Base-by-base conservation (phyloP, 257 asterid genomes). In the Rhazya stricta region DNA sequence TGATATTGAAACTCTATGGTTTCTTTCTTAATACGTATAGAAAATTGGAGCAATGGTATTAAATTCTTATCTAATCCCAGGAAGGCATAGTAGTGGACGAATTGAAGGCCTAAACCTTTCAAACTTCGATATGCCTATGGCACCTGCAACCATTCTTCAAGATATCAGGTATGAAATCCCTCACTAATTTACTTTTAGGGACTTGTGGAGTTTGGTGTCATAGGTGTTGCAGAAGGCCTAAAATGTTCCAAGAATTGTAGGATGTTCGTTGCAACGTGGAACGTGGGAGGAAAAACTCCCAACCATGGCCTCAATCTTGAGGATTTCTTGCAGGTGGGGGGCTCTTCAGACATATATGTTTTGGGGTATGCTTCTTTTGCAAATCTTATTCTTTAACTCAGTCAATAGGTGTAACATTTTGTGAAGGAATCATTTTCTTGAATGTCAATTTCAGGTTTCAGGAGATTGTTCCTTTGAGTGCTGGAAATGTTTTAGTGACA, bases 221-320 rank as follows among this genome's bases (percentile, higher is more conserved):
- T 23, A 21, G 23, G 43, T 69, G 48, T 25, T 16, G 45, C 0
- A 41, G 7, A 27, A 30, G 42, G 41, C n/a, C 9, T 74, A 30
- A 54, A 74, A 23, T 54, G 58, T 68, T 36, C 4, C 42, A 68
- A 8, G 9, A 74, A 42, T 32, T 78, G 68, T 80, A 94, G 98
- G 91, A 81, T 92, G 67, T 94, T 94, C 46, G 97, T 86, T 32
- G 96, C 85, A 46, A 94, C 98, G 23, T 94, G 98, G 98, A 94
- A 94, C 81, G 96, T 94, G 39, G 98, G 96, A 71, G 98, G 98
- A 62, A 92, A 88, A 68, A 63, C 91, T 63, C 98, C 97, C 21
- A 86, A 80, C 67, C 89, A 79, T 19, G 92, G 87, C 67, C 91
- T 94, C 76, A 87, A 90, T 69, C 94, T 94, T 39, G 97, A 90